Percentiles rank a stretch among this genome's conserved stretches.
Evolutionary conservation across 164 flowering plant species (phyloP).

Genomic region (Kalanchoe fedtschenkoi): DNA sequence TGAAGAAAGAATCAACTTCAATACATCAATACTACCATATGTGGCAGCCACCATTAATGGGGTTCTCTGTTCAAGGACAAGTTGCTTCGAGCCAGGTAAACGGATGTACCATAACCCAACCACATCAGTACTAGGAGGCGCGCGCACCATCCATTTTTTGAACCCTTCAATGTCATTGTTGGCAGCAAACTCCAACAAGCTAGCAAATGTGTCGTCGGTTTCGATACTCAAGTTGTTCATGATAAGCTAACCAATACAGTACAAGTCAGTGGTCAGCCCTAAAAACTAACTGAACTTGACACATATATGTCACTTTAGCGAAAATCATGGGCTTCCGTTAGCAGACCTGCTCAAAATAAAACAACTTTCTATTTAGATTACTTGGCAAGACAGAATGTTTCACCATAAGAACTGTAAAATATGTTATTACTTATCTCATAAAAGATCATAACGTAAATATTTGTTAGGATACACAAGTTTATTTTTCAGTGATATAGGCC

Average conservation of each 20-base stretch:
- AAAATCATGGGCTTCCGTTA: slow-evolving; percentile 40
- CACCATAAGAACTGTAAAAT: neutral
- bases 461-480: neutral
- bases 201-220: slow-evolving; percentile 58
- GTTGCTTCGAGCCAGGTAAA: slow-evolving; percentile 64
- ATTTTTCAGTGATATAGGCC: neutral
- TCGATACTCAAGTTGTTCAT: slow-evolving; percentile 51
- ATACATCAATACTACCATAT: slow-evolving; percentile 75
- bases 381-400: neutral
- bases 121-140: slow-evolving; percentile 58
- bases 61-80: slow-evolving; percentile 75
- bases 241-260: slow-evolving; percentile 12
- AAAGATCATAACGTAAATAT: neutral
- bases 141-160: slow-evolving; percentile 34
- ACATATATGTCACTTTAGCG: slow-evolving; percentile 14
- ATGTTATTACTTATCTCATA: neutral
- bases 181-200: slow-evolving; percentile 79
- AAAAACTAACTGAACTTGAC: neutral
- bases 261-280: slow-evolving; percentile 10
- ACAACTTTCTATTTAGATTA: neutral
- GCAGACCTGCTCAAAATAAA: slow-evolving; percentile 18
- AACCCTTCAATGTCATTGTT: slow-evolving; percentile 69
- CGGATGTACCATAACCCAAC: slow-evolving; percentile 81
- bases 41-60: slow-evolving; percentile 95
- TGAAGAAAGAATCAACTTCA: slow-evolving; percentile 50